Evolutionary conservation across 768 basidiomycete species (phyloP).

Genomic region (Tubosaeta sp.): DNA sequence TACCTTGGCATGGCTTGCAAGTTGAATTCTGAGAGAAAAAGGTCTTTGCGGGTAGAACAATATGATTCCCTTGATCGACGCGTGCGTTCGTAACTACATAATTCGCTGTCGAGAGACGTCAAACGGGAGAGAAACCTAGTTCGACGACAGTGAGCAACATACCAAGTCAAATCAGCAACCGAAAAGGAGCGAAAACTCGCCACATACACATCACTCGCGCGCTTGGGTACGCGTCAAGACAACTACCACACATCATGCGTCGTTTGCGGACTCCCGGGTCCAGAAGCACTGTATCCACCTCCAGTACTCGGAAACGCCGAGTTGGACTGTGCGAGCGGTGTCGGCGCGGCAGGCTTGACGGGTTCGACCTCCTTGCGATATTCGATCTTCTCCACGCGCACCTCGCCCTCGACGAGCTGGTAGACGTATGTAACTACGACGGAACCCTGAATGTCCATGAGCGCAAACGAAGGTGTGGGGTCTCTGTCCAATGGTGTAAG

Average conservation of each 20-base stretch:
- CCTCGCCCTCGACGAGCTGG: slow-evolving; percentile 90
- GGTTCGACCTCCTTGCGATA: slow-evolving; percentile 61
- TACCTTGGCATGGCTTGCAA: too few relatives aligned
- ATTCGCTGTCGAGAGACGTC: neutral
- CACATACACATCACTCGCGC: neutral
- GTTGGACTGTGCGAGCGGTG: slow-evolving; percentile 29
- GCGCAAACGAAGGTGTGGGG: slow-evolving; percentile 88
- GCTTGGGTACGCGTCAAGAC: neutral
- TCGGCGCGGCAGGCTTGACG: slow-evolving; percentile 26
- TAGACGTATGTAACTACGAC: slow-evolving; percentile 98
- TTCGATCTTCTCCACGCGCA: slow-evolving; percentile 89
- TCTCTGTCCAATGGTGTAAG: slow-evolving; percentile 46
- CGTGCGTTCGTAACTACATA: neutral
- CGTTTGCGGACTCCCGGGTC: slow-evolving; percentile 25
- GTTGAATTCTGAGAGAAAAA: too few relatives aligned
- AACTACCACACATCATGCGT: slow-evolving; percentile 27
- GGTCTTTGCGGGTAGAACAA: too few relatives aligned
- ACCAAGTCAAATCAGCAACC: neutral
- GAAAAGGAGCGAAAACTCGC: neutral
- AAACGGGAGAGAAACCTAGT: neutral
- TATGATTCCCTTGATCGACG: neutral
- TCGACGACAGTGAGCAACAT: neutral
- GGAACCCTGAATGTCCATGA: slow-evolving; percentile 97
- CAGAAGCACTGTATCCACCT: slow-evolving; percentile 17
- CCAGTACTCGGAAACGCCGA: slow-evolving; percentile 27